Conservation (phyloP, 192 early-diverging fungal genomes). For the Chytriomyces sp. region DNA sequence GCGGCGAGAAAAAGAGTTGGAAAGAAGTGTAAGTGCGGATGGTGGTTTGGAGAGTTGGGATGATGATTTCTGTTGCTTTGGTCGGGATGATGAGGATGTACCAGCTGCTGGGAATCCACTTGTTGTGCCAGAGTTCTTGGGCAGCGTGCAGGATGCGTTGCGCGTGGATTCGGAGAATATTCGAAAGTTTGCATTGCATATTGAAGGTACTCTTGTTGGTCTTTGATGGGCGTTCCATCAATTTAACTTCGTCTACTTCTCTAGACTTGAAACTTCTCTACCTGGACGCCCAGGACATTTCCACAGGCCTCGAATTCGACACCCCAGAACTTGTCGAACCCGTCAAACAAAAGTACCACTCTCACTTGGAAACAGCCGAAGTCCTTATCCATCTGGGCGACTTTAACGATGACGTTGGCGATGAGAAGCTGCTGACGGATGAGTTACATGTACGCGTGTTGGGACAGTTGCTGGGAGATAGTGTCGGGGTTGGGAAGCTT, state of each 20-base stretch:
- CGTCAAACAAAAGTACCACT: conserved; percentile 14
- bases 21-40: conserved; percentile 26
- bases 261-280: conserved; percentile 45
- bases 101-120: neutral
- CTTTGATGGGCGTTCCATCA: neutral
- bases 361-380: conserved; percentile 28
- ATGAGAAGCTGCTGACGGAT: conserved; percentile 2
- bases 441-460: conserved; percentile 31
- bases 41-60: conserved; percentile 50
- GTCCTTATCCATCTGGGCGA: conserved; percentile 44
- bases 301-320: conserved; percentile 31
- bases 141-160: conserved; percentile 34
- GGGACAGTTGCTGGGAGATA: conserved; percentile 32
- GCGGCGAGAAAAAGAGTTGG: conserved; percentile 36
- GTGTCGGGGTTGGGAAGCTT: conserved; percentile 16
- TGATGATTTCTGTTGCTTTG: conserved; percentile 44
- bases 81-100: neutral
- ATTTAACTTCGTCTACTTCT: neutral
- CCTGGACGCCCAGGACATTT: conserved; percentile 40
- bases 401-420: conserved; percentile 35
- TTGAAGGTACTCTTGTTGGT: conserved; percentile 37
- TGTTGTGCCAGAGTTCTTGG: conserved; percentile 35
- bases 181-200: conserved; percentile 50
- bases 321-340: neutral
- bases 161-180: conserved; percentile 39